Evolutionary conservation across 805 yeast species (phyloP).

Genomic region (Ogataea haglerorum): DNA sequence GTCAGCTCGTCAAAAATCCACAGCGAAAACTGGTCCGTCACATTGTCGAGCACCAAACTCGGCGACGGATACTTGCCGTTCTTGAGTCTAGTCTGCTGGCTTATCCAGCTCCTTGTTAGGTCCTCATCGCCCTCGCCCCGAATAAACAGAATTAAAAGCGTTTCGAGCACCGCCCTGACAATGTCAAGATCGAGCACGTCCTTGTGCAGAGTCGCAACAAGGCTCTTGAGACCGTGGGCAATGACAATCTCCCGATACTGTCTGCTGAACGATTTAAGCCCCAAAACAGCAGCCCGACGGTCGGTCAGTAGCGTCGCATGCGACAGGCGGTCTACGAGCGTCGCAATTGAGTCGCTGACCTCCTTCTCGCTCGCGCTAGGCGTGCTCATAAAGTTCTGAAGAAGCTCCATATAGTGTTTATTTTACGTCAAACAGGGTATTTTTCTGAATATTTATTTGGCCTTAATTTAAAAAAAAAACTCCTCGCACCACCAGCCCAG

Average conservation of each 20-base stretch:
- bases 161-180: conserved; percentile 78
- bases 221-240: conserved; percentile 76
- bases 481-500: conserved; percentile 6
- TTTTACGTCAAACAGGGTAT: conserved; percentile 2
- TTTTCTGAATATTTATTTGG: conserved; percentile 6
- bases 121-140: conserved; percentile 61
- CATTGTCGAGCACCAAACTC: conserved; percentile 49
- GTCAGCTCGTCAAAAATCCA: conserved; percentile 96
- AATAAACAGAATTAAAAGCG: conserved; percentile 75
- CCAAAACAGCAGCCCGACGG: conserved; percentile 85
- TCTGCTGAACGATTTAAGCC: conserved; percentile 82
- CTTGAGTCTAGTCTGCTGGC: conserved; percentile 67
- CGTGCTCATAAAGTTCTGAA: conserved; percentile 35
- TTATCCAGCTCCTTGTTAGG: conserved; percentile 63
- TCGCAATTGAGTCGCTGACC: conserved; percentile 78
- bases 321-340: conserved; percentile 80
- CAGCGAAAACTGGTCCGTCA: conserved; percentile 79
- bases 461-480: neutral
- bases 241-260: conserved; percentile 88
- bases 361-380: conserved; percentile 35
- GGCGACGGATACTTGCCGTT: conserved; percentile 83
- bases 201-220: conserved; percentile 59
- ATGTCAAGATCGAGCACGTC: conserved; percentile 67
- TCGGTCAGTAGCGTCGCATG: conserved; percentile 82
- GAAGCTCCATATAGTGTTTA: conserved; percentile 29